Conservation (phyloP, 192 early-diverging fungal species). For the Geranomyces variabilis region DNA sequence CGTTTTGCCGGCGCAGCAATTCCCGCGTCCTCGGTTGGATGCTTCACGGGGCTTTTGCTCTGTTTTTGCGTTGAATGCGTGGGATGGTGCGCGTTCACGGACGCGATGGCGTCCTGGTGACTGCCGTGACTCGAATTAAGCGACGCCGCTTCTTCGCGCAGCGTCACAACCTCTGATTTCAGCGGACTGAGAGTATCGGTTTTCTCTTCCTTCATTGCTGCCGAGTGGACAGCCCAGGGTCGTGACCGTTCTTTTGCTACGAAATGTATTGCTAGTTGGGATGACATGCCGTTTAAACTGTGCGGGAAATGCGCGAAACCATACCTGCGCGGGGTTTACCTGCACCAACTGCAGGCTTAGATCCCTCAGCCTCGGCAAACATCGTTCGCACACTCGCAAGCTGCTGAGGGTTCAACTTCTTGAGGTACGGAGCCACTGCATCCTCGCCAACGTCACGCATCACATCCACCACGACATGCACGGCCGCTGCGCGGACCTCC, state of each 20-base stretch:
- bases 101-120: neutral
- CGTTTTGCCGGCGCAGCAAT: neutral
- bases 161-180: conserved; percentile 21
- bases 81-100: conserved; percentile 1
- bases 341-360: neutral
- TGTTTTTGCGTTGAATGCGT: neutral
- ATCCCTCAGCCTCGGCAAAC: conserved; percentile 24
- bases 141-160: neutral
- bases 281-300: too few relatives aligned
- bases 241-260: too few relatives aligned
- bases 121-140: neutral
- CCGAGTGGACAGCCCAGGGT: neutral
- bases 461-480: conserved; percentile 57
- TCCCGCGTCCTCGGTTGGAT: neutral
- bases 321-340: neutral
- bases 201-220: neutral
- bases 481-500: conserved; percentile 64
- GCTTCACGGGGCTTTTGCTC: neutral
- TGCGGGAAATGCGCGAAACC: too few relatives aligned
- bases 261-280: too few relatives aligned
- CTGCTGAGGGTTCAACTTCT: conserved; percentile 22
- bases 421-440: neutral
- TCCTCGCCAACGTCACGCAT: conserved; percentile 20
- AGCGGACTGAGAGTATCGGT: conserved; percentile 19
- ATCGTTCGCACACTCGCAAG: conserved; percentile 8